A percentile compares a stretch with the other conserved stretches of the same genome.
Conservation (phyloP, 495 filamentous ascomycete genomes). For the Talaromyces nanjingensis region DNA sequence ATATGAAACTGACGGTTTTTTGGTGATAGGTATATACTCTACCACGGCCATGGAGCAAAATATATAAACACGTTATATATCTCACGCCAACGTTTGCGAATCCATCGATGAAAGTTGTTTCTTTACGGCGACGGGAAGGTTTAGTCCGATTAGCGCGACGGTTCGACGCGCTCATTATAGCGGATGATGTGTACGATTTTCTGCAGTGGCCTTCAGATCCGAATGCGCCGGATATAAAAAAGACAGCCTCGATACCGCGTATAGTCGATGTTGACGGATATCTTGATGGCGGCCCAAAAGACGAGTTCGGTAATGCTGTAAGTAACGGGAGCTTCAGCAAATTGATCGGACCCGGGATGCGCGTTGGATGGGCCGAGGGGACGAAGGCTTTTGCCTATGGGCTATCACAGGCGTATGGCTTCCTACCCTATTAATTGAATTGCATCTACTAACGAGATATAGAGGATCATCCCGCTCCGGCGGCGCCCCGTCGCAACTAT, state of each 20-base stretch:
- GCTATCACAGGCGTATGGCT: conserved; percentile 54
- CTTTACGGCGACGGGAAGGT: conserved; percentile 47
- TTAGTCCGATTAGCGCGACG: conserved; percentile 63
- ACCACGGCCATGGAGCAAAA: conserved; percentile 46
- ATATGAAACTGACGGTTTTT: background rate
- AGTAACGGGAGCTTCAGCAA: conserved; percentile 85
- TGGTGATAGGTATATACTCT: conserved; percentile 29
- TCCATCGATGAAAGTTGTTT: conserved; percentile 69
- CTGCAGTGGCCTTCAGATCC: conserved; percentile 59
- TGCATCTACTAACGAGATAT: conserved; percentile 2
- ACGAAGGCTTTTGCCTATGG: conserved; percentile 60
- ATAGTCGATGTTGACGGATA: conserved; percentile 70
- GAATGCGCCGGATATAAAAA: conserved; percentile 13
- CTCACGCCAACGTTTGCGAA: conserved; percentile 77
- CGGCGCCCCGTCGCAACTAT: conserved; percentile 67
- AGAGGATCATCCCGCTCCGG: conserved; percentile 66
- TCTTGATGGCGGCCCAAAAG: conserved; percentile 45
- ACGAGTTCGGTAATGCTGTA: conserved; percentile 65
- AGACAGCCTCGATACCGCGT: conserved; percentile 53
- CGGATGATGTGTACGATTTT: conserved; percentile 88
- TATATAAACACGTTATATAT: conserved; percentile 82
- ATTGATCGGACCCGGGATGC: conserved; percentile 67
- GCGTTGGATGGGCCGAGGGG: conserved; percentile 79
- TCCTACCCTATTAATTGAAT: background rate
- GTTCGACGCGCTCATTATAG: conserved; percentile 70